These are phyloP conservation scores for Amanita inopinata DNA, from an alignment of 768 basidiomycete species.

Conservation along the genomic window DNA sequence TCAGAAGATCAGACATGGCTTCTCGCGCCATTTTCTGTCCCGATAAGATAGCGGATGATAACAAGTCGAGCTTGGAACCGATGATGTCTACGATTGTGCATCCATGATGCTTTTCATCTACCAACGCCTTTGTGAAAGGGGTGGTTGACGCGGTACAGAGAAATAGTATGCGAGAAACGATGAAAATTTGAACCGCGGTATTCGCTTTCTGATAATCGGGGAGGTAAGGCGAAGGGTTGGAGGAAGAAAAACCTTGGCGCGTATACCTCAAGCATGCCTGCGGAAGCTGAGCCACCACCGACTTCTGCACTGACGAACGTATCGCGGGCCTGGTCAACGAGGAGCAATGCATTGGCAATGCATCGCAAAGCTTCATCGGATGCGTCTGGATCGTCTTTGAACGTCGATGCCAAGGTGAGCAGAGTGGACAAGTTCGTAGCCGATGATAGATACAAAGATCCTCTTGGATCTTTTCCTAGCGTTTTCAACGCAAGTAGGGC, in stretches of 20 bases:
- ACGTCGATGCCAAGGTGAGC: constrained; percentile 37
- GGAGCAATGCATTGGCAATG: constrained; percentile 71
- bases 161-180: constrained; percentile 69
- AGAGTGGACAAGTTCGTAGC: constrained; percentile 48
- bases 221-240: constrained; percentile 10
- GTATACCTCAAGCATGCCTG: constrained; percentile 34
- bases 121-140: constrained; percentile 45
- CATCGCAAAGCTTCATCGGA: constrained; percentile 64
- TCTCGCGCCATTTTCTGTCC: constrained; percentile 51
- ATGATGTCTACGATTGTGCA: constrained; percentile 57
- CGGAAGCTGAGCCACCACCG: constrained; percentile 53
- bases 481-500: constrained; percentile 68
- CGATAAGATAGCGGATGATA: constrained; percentile 37
- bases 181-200: constrained; percentile 56
- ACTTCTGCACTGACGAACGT: constrained; percentile 50
- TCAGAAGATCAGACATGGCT: constrained; percentile 76
- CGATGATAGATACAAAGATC: constrained; percentile 51
- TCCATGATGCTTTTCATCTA: constrained; percentile 53
- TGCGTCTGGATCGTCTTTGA: constrained; percentile 51
- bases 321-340: constrained; percentile 51
- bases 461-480: constrained; percentile 60
- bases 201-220: constrained; percentile 44
- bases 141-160: constrained; percentile 50
- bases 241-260: not conserved
- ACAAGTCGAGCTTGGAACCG: constrained; percentile 46